Conservation (phyloP, 352 stramenopile genomes). For the Phytophthora sp. region DNA sequence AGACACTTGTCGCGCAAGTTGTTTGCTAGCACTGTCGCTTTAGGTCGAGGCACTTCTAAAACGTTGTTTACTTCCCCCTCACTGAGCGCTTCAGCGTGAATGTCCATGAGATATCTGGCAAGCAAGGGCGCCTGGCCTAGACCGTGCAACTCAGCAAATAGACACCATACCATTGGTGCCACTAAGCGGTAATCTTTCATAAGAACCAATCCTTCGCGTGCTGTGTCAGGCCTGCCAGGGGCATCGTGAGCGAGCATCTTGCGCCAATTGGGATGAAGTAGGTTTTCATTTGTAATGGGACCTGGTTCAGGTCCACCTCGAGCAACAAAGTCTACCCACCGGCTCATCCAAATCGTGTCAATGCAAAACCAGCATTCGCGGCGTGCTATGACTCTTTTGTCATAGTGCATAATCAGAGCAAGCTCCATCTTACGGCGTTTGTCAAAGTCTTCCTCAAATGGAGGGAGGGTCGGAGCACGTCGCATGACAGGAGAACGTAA, state of each 20-base stretch:
- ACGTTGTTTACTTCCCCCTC: conserved; percentile 38
- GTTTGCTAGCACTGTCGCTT: conserved; percentile 49
- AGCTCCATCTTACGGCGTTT: conserved; percentile 76
- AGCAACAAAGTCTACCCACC: conserved; percentile 65
- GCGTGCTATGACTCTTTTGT: conserved; percentile 56
- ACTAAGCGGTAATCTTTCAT: conserved; percentile 74
- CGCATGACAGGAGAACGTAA: conserved; percentile 2
- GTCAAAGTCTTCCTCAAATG: conserved; percentile 46
- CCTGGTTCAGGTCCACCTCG: conserved; percentile 58
- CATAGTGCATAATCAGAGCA: conserved; percentile 64
- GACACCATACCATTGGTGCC: conserved; percentile 76
- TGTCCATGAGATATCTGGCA: conserved; percentile 53
- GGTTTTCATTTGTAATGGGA: conserved; percentile 65
- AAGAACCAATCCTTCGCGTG: conserved; percentile 46
- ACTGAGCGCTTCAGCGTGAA: conserved; percentile 47
- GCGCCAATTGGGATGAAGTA: conserved; percentile 45
- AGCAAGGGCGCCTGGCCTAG: conserved; percentile 54
- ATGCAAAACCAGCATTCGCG: conserved; percentile 82
- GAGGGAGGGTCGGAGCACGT: conserved; percentile 15
- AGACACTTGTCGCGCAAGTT: conserved; percentile 51
- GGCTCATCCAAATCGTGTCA: conserved; percentile 67
- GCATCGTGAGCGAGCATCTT: conserved; percentile 35
- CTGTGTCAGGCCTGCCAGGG: conserved; percentile 48
- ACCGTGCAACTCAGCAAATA: conserved; percentile 71
- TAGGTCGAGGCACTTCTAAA: conserved; percentile 48